phyloP scores from a whole-genome alignment of 2,329 filamentous ascomycete species.

The Neonectria sp. region DNA sequence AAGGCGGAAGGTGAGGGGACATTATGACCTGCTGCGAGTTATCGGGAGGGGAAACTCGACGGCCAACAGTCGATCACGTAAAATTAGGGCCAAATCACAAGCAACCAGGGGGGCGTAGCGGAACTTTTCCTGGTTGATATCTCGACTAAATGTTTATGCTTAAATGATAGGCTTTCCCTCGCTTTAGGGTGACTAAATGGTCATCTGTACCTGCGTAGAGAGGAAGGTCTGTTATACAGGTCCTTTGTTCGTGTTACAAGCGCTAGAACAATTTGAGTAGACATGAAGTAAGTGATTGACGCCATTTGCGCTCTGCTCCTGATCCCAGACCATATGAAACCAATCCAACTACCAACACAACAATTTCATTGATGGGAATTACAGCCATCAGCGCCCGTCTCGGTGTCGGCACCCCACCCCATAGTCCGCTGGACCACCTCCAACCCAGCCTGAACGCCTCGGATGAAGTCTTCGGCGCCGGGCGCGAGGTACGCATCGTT shows the following conservation, averaged over 20 bases:
- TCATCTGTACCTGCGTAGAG: too few species aligned
- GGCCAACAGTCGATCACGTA: background rate
- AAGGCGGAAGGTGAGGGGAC: conserved; percentile 4
- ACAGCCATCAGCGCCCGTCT: conserved; percentile 5
- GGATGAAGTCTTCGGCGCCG: conserved; percentile 59
- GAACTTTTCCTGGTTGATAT: background rate
- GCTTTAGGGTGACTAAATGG: too few species aligned
- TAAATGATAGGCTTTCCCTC: too few species aligned
- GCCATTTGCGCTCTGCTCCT: too few species aligned
- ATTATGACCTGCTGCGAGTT: background rate
- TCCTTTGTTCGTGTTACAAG: too few species aligned
- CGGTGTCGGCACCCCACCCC: conserved; percentile 62
- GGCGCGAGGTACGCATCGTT: conserved; percentile 53
- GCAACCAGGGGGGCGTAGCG: background rate
- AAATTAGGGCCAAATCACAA: background rate
- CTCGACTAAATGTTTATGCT: too few species aligned
- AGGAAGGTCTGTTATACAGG: too few species aligned
- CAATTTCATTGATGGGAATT: too few species aligned
- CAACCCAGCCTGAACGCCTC: conserved; percentile 64
- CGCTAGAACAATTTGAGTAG: too few species aligned
- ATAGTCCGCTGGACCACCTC: conserved; percentile 67
- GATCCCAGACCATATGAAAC: too few species aligned
- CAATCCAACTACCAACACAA: too few species aligned
- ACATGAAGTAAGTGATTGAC: too few species aligned
- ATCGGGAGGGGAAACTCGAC: background rate